Base-by-base conservation (phyloP, 768 basidiomycete genomes). In the Trametes elegans region DNA sequence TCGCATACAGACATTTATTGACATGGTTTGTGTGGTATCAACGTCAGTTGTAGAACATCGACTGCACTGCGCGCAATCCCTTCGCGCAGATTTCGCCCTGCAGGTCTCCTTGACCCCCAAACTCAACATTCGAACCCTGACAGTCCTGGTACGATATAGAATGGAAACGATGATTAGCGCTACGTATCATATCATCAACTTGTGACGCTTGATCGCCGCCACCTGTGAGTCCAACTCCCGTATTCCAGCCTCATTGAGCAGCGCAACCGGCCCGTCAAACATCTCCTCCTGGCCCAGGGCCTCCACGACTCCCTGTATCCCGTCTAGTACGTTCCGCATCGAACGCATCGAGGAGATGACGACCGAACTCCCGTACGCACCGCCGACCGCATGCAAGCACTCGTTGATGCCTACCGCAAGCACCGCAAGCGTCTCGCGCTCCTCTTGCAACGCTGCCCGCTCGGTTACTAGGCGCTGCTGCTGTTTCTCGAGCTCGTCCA, bases 121-220 rank as follows among this genome's bases (percentile, higher is more conserved):
- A n/a, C n/a, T n/a, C n/a, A n/a, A n/a, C n/a, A n/a, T n/a, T n/a
- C n/a, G n/a, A n/a, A n/a, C n/a, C n/a, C n/a, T n/a, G n/a, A n/a
- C n/a, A n/a, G n/a, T n/a, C n/a, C n/a, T n/a, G n/a, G n/a, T n/a
- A n/a, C n/a, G n/a, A n/a, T n/a, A n/a, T n/a, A n/a, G n/a, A n/a
- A n/a, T n/a, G n/a, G n/a, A n/a, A n/a, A n/a, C n/a, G n/a, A n/a
- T n/a, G n/a, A n/a, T n/a, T n/a, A n/a, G n/a, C n/a, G n/a, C n/a
- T n/a, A n/a, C n/a, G n/a, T n/a, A n/a, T n/a, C n/a, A 60, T 31
- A 58, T 62, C 24, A 62, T 48, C 53, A 21, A 26, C 38, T n/a
- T 41, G 34, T 35, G 34, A n/a, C 34, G 34, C 34, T 11, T 35
- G 34, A 35, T 11, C n/a, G 34, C 9, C 39, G 53, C 57, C 3